phyloP scores from a whole-genome alignment of 768 basidiomycete genomes.

The Serendipita vermifera region DNA sequence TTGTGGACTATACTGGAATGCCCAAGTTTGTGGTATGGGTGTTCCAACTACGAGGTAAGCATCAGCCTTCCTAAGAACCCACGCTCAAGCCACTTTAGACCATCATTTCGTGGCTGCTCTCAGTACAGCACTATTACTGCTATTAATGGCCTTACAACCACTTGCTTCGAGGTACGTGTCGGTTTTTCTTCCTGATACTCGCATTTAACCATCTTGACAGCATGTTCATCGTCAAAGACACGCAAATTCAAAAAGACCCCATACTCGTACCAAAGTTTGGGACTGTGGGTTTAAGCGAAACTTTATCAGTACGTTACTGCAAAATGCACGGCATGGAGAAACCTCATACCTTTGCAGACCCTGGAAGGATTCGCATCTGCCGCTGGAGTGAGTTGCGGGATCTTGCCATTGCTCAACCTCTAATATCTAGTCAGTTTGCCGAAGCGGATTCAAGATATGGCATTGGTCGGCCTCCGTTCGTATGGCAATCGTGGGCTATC shows the following conservation, averaged over 20 bases:
- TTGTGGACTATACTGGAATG: slow-evolving; percentile 7
- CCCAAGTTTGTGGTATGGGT: slow-evolving; percentile 1
- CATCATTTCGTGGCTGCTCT: background rate
- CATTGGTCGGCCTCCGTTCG: background rate
- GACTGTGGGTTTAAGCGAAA: background rate
- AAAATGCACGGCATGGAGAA: background rate
- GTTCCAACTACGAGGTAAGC: background rate
- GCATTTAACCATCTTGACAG: background rate
- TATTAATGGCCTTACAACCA: background rate
- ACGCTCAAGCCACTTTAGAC: background rate
- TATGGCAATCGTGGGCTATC: background rate
- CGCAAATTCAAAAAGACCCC: background rate
- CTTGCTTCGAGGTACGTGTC: slow-evolving; percentile 7
- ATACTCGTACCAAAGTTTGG: slow-evolving; percentile 1
- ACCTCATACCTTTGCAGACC: background rate
- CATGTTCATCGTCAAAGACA: background rate
- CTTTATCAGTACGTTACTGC: background rate
- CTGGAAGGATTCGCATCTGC: slow-evolving; percentile 1
- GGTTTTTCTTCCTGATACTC: no score
- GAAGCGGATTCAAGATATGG: slow-evolving; percentile 1
- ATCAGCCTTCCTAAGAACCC: background rate
- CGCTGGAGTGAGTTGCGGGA: background rate
- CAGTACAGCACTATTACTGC: background rate
- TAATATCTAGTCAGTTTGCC: background rate
- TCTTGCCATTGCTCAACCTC: background rate